Evolutionary conservation across 148 eudicot genomes (phyloP).

Genomic region (Gaultheria prostrata): DNA sequence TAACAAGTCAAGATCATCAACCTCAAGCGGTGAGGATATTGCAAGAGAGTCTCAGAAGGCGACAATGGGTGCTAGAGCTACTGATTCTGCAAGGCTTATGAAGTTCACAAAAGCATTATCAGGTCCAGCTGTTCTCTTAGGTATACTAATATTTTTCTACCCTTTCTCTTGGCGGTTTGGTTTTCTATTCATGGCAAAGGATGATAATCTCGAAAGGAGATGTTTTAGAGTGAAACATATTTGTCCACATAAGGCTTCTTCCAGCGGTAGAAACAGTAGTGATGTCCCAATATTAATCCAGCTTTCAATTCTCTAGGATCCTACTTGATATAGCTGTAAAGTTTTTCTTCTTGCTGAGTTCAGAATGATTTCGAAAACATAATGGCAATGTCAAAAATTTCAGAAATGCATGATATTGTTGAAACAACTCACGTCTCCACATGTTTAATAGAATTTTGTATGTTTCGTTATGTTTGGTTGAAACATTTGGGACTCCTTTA

Average conservation of each 20-base stretch:
- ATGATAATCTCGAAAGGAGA: slow-evolving; percentile 1
- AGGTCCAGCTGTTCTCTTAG: slow-evolving; percentile 65
- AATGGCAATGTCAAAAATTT: neutral
- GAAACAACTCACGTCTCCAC: neutral
- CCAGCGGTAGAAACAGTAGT: neutral
- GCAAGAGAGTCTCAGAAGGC: slow-evolving; percentile 60
- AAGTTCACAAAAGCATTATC: slow-evolving; percentile 84
- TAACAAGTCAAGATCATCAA: slow-evolving; percentile 45
- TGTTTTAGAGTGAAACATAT: neutral
- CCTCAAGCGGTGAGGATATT: slow-evolving; percentile 33
- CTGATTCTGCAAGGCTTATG: slow-evolving; percentile 88
- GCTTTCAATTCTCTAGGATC: neutral
- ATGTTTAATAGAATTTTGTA: neutral
- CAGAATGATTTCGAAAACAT: neutral
- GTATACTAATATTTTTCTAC: slow-evolving; percentile 28
- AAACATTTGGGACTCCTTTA: neutral
- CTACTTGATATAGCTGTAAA: neutral
- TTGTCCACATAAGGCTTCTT: neutral
- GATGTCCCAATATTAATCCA: neutral
- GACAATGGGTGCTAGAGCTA: slow-evolving; percentile 66
- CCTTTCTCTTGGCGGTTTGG: neutral
- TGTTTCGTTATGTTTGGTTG: neutral
- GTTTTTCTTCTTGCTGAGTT: neutral
- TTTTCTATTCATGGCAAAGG: neutral
- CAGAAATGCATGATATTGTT: neutral